Evolutionary conservation across 768 basidiomycete genomes (phyloP).

Genomic region (Pleurotus pulmonarius): DNA sequence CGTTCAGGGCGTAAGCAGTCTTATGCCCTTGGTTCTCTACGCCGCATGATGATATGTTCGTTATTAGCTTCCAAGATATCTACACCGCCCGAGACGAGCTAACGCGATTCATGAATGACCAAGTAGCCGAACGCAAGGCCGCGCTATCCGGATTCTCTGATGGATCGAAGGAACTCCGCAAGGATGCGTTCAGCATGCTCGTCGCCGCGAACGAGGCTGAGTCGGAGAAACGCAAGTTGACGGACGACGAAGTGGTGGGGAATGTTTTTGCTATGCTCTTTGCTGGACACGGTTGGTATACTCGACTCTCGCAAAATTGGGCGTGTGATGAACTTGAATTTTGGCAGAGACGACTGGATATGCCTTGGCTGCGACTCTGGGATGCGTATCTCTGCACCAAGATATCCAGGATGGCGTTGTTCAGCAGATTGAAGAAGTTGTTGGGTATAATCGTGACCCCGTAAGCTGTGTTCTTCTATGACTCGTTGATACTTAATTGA

Average conservation of each 20-base stretch:
- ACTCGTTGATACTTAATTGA: no score
- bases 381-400: conserved; percentile 38
- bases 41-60: no score
- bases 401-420: conserved; percentile 46
- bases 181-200: conserved; percentile 38
- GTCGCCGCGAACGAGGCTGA: conserved; percentile 40
- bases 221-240: conserved; percentile 34
- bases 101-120: conserved; percentile 32
- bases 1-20: conserved; percentile 18
- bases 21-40: no score
- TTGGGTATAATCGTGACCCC: conserved; percentile 31
- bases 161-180: conserved; percentile 5
- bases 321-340: background rate
- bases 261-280: conserved; percentile 51
- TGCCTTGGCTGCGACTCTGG: conserved; percentile 43
- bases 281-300: conserved; percentile 49
- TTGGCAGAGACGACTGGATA: conserved; percentile 46
- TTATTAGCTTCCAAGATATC: conserved; percentile 13
- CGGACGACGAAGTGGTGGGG: conserved; percentile 43
- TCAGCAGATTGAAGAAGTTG: conserved; percentile 36
- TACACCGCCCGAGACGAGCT: conserved; percentile 28
- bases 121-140: conserved; percentile 29
- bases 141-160: conserved; percentile 17
- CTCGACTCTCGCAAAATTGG: background rate
- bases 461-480: conserved; percentile 15